Percentiles rank a stretch among this genome's conserved stretches.
These are phyloP conservation scores for Epichloe sylvatica DNA, from an alignment of 2,329 filamentous ascomycete species.

Conservation along the genomic window DNA sequence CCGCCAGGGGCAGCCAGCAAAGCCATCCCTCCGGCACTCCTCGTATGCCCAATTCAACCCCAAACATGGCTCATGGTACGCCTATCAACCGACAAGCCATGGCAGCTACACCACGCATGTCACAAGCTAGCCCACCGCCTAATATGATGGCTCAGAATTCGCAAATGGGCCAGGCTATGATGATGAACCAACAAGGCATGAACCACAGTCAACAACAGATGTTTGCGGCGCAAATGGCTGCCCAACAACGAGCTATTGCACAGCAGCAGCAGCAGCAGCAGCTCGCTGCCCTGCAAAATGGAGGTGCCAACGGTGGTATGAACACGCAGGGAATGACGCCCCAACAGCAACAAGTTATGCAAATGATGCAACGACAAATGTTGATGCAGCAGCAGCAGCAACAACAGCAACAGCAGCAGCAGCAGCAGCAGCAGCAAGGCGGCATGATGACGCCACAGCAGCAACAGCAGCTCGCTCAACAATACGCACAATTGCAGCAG, in stretches of 20 bases:
- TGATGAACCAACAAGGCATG: slow-evolving; percentile 37
- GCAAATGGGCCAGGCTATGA: slow-evolving; percentile 37
- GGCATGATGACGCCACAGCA: slow-evolving; percentile 28
- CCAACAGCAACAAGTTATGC: slow-evolving; percentile 25
- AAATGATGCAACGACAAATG: slow-evolving; percentile 24
- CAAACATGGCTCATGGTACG: slow-evolving; percentile 45
- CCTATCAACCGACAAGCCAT: slow-evolving; percentile 40
- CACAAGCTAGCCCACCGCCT: slow-evolving; percentile 47
- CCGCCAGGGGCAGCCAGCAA: slow-evolving; percentile 50
- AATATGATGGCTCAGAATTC: slow-evolving; percentile 44
- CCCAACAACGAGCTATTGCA: slow-evolving; percentile 32
- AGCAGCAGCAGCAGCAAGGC: slow-evolving; percentile 19
- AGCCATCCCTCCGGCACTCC: slow-evolving; percentile 52
- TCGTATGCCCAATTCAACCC: slow-evolving; percentile 46
- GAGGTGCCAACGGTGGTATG: slow-evolving; percentile 22
- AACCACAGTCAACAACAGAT: slow-evolving; percentile 24
- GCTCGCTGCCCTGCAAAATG: slow-evolving; percentile 26
- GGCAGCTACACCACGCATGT: slow-evolving; percentile 46
- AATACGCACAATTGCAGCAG: slow-evolving; percentile 30
- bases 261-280: slow-evolving; percentile 34
- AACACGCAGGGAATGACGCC: slow-evolving; percentile 22
- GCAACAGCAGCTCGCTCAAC: slow-evolving; percentile 29
- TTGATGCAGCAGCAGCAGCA: slow-evolving; percentile 27
- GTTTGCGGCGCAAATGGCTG: slow-evolving; percentile 32
- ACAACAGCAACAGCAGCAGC: slow-evolving; percentile 15